phyloP scores from a whole-genome alignment of 2,329 filamentous ascomycete genomes.

The Alternaria hordeiaustralica region DNA sequence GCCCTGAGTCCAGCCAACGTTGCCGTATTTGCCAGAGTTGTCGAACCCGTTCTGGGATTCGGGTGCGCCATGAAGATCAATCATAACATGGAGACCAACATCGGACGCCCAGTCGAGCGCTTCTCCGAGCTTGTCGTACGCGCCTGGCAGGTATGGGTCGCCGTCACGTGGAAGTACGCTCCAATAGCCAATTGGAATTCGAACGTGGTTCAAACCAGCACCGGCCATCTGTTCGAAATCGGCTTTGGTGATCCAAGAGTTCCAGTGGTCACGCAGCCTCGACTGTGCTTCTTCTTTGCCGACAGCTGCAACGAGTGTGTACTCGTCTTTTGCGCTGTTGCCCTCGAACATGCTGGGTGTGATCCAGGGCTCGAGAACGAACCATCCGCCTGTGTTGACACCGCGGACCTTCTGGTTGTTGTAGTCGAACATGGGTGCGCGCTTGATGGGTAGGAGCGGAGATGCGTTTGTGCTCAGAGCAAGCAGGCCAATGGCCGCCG shows the following conservation, averaged over 20 bases:
- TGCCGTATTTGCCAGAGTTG: constrained; percentile 64
- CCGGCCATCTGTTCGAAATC: constrained; percentile 64
- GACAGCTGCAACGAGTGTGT: constrained; percentile 58
- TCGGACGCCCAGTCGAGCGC: constrained; percentile 65
- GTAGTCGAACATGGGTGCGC: constrained; percentile 59
- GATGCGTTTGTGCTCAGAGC: constrained; percentile 39
- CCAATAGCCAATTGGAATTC: constrained; percentile 73
- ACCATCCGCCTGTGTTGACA: constrained; percentile 71
- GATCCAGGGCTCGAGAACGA: constrained; percentile 70
- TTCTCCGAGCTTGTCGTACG: constrained; percentile 63
- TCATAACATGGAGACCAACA: constrained; percentile 67
- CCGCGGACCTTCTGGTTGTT: constrained; percentile 64
- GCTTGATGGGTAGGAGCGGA: constrained; percentile 35
- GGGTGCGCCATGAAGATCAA: constrained; percentile 72
- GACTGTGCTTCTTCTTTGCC: constrained; percentile 57
- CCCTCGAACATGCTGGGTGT: constrained; percentile 67
- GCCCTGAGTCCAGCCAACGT: constrained; percentile 55
- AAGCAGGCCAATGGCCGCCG: constrained; percentile 39
- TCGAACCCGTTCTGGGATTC: constrained; percentile 72
- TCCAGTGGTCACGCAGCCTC: constrained; percentile 64
- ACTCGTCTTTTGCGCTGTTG: constrained; percentile 64
- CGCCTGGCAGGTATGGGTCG: constrained; percentile 69
- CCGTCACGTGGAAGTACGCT: constrained; percentile 59
- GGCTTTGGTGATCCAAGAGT: constrained; percentile 61
- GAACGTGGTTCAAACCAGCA: constrained; percentile 66